phyloP scores from a whole-genome alignment of 805 yeast genomes.

The Saturnispora besseyi region DNA sequence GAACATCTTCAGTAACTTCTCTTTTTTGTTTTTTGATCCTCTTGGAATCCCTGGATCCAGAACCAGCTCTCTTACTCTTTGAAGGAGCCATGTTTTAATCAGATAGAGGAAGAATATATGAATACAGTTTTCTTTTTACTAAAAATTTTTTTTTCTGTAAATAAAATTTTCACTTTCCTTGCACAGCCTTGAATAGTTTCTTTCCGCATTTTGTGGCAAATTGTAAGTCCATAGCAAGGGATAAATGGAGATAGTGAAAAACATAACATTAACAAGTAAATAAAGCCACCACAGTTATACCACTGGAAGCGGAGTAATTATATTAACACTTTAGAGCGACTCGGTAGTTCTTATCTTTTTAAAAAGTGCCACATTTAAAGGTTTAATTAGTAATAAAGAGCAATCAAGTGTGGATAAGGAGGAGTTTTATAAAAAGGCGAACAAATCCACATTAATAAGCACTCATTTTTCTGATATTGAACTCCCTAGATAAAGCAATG shows the following conservation, averaged over 20 bases:
- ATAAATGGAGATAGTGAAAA: neutral
- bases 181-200: slow-evolving; percentile 2
- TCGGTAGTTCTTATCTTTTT: neutral
- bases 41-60: slow-evolving; percentile 3
- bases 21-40: slow-evolving; percentile 4
- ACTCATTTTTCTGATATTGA: neutral
- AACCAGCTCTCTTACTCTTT: slow-evolving; percentile 7
- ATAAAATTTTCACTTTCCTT: neutral
- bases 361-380: neutral
- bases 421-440: neutral
- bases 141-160: neutral
- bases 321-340: neutral
- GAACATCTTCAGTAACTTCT: neutral
- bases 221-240: neutral
- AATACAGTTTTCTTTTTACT: no score
- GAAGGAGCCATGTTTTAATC: slow-evolving; percentile 1
- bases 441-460: neutral
- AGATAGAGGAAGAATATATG: neutral
- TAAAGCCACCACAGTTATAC: neutral
- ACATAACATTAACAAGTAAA: no score
- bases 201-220: neutral
- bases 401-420: neutral
- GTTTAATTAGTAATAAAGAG: neutral
- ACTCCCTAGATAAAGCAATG: neutral
- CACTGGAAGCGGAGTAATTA: neutral